A percentile compares a stretch with the other conserved stretches of the same genome.
phyloP scores from a whole-genome alignment of 108 stramenopile species.

The Conticribra weissflogii region DNA sequence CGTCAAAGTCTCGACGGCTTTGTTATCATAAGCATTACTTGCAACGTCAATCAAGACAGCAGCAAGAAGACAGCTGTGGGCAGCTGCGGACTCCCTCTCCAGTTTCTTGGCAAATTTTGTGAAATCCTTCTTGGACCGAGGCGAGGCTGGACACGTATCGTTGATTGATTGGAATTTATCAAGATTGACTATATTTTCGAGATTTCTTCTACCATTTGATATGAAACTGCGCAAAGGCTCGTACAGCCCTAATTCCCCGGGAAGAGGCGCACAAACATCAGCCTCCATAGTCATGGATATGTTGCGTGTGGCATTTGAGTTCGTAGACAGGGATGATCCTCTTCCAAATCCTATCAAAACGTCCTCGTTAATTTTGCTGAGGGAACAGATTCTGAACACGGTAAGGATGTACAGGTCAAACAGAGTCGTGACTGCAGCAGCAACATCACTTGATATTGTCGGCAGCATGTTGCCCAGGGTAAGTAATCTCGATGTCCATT shows the following conservation, averaged over 20 bases:
- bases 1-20: conserved; percentile 19
- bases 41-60: conserved; percentile 50
- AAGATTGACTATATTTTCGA: conserved; percentile 70
- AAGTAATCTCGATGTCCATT: conserved; percentile 61
- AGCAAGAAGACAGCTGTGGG: conserved; percentile 58
- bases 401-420: conserved; percentile 83
- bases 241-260: conserved; percentile 34
- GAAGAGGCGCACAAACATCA: conserved; percentile 70
- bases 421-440: conserved; percentile 54
- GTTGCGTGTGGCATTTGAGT: conserved; percentile 20
- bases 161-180: conserved; percentile 68
- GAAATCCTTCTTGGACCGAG: conserved; percentile 33
- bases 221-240: conserved; percentile 50
- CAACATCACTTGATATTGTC: conserved; percentile 51
- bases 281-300: conserved; percentile 61
- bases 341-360: conserved; percentile 54
- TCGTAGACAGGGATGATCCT: conserved; percentile 2
- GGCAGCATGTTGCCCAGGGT: conserved; percentile 61
- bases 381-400: conserved; percentile 74
- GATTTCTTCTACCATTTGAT: conserved; percentile 49
- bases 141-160: conserved; percentile 7
- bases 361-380: conserved; percentile 64
- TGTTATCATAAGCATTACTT: conserved; percentile 22
- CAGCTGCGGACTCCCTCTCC: conserved; percentile 58
- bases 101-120: conserved; percentile 37